Evolutionary conservation across 1,284 basidiomycete genomes (phyloP).

Genomic region (Trametes hirsuta): DNA sequence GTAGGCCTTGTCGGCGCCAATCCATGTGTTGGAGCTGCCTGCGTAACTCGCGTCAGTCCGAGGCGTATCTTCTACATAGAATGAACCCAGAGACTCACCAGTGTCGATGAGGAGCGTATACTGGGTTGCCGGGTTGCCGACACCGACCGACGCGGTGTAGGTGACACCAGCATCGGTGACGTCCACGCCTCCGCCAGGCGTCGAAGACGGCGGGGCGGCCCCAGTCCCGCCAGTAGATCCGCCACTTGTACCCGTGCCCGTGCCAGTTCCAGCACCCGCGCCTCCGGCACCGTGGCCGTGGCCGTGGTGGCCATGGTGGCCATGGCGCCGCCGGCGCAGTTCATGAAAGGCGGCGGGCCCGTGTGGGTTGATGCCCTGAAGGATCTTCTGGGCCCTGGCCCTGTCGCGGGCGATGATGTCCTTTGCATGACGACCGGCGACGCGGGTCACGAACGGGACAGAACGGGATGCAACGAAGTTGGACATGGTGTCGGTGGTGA

Average conservation of each 20-base stretch:
- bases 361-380: conserved; percentile 52
- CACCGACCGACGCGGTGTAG: conserved; percentile 57
- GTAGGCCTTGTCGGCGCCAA: conserved; percentile 53
- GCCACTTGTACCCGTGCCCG: conserved; percentile 14
- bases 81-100: conserved; percentile 32
- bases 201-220: neutral
- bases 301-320: conserved; percentile 27
- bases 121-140: conserved; percentile 60
- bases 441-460: conserved; percentile 48
- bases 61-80: too few species aligned
- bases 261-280: conserved; percentile 25
- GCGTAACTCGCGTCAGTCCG: neutral
- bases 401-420: conserved; percentile 56
- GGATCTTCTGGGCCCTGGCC: conserved; percentile 55
- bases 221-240: conserved; percentile 23
- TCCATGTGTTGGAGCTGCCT: conserved; percentile 51
- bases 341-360: conserved; percentile 44
- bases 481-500: conserved; percentile 19
- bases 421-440: conserved; percentile 43
- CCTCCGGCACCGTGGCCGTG: conserved; percentile 11
- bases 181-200: conserved; percentile 43
- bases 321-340: conserved; percentile 28
- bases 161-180: conserved; percentile 58
- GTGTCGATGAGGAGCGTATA: conserved; percentile 65
- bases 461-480: conserved; percentile 33